phyloP scores from a whole-genome alignment of 2,329 filamentous ascomycete genomes.

The Dactylellina haptotyla region DNA sequence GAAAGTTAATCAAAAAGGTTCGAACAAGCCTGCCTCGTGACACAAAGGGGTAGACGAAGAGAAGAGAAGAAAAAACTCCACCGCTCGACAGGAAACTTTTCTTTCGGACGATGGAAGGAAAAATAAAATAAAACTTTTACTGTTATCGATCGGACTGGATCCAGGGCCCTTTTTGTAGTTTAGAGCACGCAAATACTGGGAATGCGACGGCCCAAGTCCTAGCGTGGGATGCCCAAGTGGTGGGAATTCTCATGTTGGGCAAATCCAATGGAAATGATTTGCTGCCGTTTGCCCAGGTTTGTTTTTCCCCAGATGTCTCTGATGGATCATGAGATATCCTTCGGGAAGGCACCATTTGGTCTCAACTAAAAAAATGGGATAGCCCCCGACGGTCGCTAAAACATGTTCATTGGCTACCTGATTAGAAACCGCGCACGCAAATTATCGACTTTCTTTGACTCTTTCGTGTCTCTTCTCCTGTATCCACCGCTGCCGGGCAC shows the following conservation, averaged over 20 bases:
- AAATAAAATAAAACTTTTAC: slow-evolving; percentile 9
- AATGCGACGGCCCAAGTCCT: slow-evolving; percentile 2
- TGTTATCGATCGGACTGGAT: slow-evolving; percentile 32
- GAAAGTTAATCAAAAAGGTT: slow-evolving; percentile 26
- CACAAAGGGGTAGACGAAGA: slow-evolving; percentile 9
- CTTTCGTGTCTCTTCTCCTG: no score
- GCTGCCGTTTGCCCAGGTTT: slow-evolving; percentile 19
- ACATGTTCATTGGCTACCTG: slow-evolving; percentile 49
- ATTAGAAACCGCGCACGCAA: slow-evolving; percentile 39
- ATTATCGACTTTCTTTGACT: slow-evolving; percentile 30
- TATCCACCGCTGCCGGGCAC: slow-evolving; percentile 21
- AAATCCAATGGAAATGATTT: slow-evolving; percentile 21
- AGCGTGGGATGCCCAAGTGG: slow-evolving; percentile 3
- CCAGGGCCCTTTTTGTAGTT: slow-evolving; percentile 41
- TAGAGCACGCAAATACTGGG: slow-evolving; percentile 1
- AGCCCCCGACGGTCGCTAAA: slow-evolving; percentile 48
- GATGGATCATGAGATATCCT: slow-evolving; percentile 52
- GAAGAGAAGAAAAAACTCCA: slow-evolving; percentile 4
- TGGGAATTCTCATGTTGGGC: slow-evolving; percentile 1
- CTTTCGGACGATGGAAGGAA: slow-evolving; percentile 10
- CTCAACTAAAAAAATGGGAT: slow-evolving; percentile 28
- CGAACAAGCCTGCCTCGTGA: slow-evolving; percentile 34
- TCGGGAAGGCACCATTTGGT: slow-evolving; percentile 47
- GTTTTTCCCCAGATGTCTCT: slow-evolving; percentile 51
- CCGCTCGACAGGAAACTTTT: slow-evolving; percentile 19